Base-by-base conservation (phyloP, 768 basidiomycete genomes). In the Hebeloma cylindrosporum region DNA sequence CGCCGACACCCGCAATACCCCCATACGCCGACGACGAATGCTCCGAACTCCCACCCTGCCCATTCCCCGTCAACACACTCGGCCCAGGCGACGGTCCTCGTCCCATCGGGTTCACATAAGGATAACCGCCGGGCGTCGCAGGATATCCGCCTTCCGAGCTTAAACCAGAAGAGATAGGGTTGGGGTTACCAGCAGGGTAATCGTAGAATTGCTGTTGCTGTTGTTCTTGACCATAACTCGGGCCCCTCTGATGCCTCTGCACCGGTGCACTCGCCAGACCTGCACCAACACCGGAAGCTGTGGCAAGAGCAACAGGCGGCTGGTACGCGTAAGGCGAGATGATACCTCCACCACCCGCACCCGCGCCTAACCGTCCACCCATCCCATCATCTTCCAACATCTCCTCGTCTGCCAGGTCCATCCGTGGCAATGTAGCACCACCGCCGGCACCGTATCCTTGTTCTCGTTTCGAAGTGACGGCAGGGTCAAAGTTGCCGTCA, bases 401-500 rank as follows among this genome's bases (percentile, higher is more conserved):
- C 28, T 45, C 44, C 18, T 49, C 46, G 8, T 59, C 59, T 2
- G 45, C 53, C 4, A 50, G 20, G 7, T 51, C 50, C 13, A 57
- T 54, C 13, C 47, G 53, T 3, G 55, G 55, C 5, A 57, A 34
- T 2, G 59, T 56, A 4, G 50, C 56, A 4, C 52, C 56, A 0
- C 43, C 51, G 10, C 43, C 56, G 7, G 39, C 54, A 18, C 28
- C 48, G 4, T 25, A 47, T 11, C 47, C 48, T 3, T 38, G 26
- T 3, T 27, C 33, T 1, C 27, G 42, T 11, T 34, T 34, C 10
- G 40, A 32, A 7, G 41, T 38, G 30, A 62, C 59, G 22, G 47
- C 56, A 0, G 61, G 61, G 47, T 62, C 61, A 40, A 62, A 62
- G 51, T 60, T 62, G 13, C 59, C 61, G 39, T 60, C 61, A 45